phyloP scores from a whole-genome alignment of 2,329 filamentous ascomycete genomes.

The Hypoxylon sp. region DNA sequence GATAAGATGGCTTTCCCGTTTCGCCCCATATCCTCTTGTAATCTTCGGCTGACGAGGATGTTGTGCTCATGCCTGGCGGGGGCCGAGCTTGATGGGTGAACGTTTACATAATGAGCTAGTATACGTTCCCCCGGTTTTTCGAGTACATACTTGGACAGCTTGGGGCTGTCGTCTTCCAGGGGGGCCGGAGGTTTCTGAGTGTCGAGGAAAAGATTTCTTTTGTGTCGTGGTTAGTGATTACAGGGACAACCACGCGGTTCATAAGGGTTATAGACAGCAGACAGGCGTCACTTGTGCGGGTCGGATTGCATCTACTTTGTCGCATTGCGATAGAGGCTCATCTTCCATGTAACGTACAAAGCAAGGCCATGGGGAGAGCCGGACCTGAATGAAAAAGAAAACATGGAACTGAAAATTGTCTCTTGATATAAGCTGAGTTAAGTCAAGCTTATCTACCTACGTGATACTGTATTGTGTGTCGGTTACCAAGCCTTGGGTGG shows the following conservation, averaged over 20 bases:
- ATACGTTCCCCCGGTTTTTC: slow-evolving; percentile 36
- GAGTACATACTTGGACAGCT: slow-evolving; percentile 40
- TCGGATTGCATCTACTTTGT: slow-evolving; percentile 31
- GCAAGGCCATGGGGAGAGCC: slow-evolving; percentile 28
- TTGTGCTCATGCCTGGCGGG: slow-evolving; percentile 16
- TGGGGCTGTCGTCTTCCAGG: slow-evolving; percentile 24
- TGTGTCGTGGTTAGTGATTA: slow-evolving; percentile 29
- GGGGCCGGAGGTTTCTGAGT: slow-evolving; percentile 21
- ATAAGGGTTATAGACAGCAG: slow-evolving; percentile 36
- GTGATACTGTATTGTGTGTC: neutral
- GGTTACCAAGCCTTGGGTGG: too few species aligned
- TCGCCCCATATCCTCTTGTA: slow-evolving; percentile 38
- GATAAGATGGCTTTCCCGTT: slow-evolving; percentile 17
- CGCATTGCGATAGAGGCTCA: slow-evolving; percentile 34
- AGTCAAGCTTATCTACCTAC: neutral
- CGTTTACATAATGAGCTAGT: slow-evolving; percentile 31
- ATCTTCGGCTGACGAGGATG: slow-evolving; percentile 34
- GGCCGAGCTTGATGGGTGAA: slow-evolving; percentile 22
- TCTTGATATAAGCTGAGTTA: neutral
- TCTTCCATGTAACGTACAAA: slow-evolving; percentile 38
- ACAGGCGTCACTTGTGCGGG: slow-evolving; percentile 34
- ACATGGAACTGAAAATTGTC: slow-evolving; percentile 19
- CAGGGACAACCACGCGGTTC: slow-evolving; percentile 24
- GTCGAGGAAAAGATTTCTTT: slow-evolving; percentile 24
- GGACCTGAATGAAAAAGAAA: slow-evolving; percentile 39